A percentile compares a stretch with the other conserved stretches of the same genome.
Conservation (phyloP, 495 filamentous ascomycete genomes). For the Aspergillus cavernicola region DNA sequence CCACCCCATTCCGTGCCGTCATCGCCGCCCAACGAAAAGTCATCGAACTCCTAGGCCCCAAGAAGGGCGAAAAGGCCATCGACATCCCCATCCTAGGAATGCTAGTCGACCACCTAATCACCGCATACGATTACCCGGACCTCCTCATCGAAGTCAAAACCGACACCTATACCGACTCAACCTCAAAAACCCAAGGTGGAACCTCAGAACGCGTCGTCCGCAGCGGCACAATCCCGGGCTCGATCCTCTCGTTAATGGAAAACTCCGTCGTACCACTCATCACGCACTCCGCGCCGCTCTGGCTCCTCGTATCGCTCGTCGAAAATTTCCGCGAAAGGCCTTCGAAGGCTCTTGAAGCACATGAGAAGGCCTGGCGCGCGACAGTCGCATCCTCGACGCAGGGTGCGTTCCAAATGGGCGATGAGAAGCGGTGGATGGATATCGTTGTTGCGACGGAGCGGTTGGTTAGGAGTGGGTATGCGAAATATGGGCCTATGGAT, state of each 20-base stretch:
- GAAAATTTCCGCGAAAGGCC: constrained; percentile 66
- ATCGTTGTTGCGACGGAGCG: constrained; percentile 46
- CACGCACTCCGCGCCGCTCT: constrained; percentile 70
- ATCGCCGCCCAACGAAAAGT: constrained; percentile 67
- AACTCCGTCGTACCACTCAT: constrained; percentile 72
- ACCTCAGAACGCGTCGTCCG: constrained; percentile 33
- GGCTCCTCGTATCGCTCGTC: constrained; percentile 68
- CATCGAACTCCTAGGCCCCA: constrained; percentile 66
- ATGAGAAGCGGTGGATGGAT: constrained; percentile 46
- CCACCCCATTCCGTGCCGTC: constrained; percentile 66
- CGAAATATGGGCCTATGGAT: constrained; percentile 40
- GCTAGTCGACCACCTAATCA: constrained; percentile 66
- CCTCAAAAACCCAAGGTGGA: too few species aligned
- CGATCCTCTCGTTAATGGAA: constrained; percentile 71
- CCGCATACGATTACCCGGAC: constrained; percentile 40
- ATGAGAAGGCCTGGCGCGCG: constrained; percentile 88
- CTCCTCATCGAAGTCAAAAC: constrained; percentile 25
- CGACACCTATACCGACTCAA: constrained; percentile 33
- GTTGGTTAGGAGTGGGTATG: constrained; percentile 47
- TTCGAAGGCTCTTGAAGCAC: constrained; percentile 66
- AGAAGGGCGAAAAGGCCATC: constrained; percentile 69
- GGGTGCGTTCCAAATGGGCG: constrained; percentile 46
- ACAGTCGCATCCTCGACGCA: constrained; percentile 49
- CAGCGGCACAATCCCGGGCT: constrained; percentile 43
- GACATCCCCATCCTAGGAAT: constrained; percentile 68